Base-by-base conservation (phyloP, 1,284 basidiomycete species). In the Leccinum subrobustum region DNA sequence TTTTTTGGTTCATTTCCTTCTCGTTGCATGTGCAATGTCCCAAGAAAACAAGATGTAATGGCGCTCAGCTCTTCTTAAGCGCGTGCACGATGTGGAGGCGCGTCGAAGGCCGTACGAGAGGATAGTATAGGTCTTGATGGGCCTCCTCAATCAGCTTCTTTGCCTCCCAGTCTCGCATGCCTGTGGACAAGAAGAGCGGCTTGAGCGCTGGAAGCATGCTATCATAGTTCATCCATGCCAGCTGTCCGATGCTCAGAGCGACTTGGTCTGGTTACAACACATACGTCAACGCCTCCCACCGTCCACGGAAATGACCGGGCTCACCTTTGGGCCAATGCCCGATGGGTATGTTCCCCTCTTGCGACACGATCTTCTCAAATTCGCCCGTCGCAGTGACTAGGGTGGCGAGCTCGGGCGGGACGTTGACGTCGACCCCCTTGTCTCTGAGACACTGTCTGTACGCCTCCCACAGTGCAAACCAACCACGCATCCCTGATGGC, bases 181-280 rank as follows among this genome's bases (percentile, higher is more conserved):
- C 83, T 55, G 78, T 73, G 48, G 77, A 78, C 56, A 86, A 72
- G 68, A 88, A 81, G 52, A 87, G 76, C 3, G 86, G 85, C 60
- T 79, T 81, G 62, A 88, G 71, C 4, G 84, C 83, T 47, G 84
- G 83, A 47, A 88, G 74, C 61, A 88, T 76, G n/a, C 81, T 77
- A 65, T 88, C 87, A 65, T 83, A 84, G 61, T 84, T 81, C 84
- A 87, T 83, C 87, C 87, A 88, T 47, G 86, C 84, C 23, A 88
- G 72, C 65, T 88, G 85, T 6, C 85, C 86, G 52, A 87, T 80
- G 35, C 84, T 86, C 25, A 88, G 77, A 20, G 79, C 71, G 35
- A 73, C 71, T 3, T 70, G 70, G 64, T 76, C 75, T 77, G 53
- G 42, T 52, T 60, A 56, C 23, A 59, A 42, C 60, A 47, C 50